These are phyloP conservation scores for Metschnikowia henanensis DNA, from an alignment of 805 yeast species.

Conservation along the genomic window DNA sequence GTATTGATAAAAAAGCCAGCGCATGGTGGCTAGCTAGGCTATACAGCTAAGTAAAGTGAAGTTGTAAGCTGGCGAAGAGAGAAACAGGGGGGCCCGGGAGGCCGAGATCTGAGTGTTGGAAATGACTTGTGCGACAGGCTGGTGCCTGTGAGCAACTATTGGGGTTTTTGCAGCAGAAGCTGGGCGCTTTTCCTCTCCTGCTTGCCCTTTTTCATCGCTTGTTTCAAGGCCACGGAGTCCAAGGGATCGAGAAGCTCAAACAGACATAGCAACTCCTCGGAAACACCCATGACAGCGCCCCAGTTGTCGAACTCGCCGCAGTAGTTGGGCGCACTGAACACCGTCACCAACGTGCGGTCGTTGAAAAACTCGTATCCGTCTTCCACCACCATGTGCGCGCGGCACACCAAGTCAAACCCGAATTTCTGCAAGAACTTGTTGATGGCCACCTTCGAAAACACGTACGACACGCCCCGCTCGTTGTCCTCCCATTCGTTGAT, in stretches of 20 bases:
- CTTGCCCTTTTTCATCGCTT: slow-evolving; percentile 91
- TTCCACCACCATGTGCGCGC: slow-evolving; percentile 89
- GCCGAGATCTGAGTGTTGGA: neutral
- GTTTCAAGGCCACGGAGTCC: slow-evolving; percentile 90
- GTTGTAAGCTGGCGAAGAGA: neutral
- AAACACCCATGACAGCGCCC: slow-evolving; percentile 98
- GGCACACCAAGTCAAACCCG: slow-evolving; percentile 76
- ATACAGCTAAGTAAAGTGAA: slow-evolving; percentile 5
- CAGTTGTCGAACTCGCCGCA: slow-evolving; percentile 89
- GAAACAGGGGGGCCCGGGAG: neutral
- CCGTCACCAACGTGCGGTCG: slow-evolving; percentile 69
- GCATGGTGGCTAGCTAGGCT: slow-evolving; percentile 1
- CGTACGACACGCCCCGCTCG: slow-evolving; percentile 81
- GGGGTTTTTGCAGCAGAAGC: slow-evolving; percentile 14
- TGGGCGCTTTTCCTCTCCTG: slow-evolving; percentile 74
- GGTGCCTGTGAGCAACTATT: neutral
- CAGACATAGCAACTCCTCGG: slow-evolving; percentile 88
- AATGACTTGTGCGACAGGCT: neutral
- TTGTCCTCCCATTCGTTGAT: slow-evolving; percentile 86
- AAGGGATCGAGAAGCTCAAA: slow-evolving; percentile 93
- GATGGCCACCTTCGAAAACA: slow-evolving; percentile 77
- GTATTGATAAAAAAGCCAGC: neutral
- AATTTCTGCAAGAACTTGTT: slow-evolving; percentile 73
- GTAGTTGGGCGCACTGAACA: slow-evolving; percentile 73
- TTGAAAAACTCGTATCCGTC: slow-evolving; percentile 79